Evolutionary conservation across 768 basidiomycete genomes (phyloP), one percentile per base, ranked within the genome.

Genomic region (Phaeotremella skinneri): DNA sequence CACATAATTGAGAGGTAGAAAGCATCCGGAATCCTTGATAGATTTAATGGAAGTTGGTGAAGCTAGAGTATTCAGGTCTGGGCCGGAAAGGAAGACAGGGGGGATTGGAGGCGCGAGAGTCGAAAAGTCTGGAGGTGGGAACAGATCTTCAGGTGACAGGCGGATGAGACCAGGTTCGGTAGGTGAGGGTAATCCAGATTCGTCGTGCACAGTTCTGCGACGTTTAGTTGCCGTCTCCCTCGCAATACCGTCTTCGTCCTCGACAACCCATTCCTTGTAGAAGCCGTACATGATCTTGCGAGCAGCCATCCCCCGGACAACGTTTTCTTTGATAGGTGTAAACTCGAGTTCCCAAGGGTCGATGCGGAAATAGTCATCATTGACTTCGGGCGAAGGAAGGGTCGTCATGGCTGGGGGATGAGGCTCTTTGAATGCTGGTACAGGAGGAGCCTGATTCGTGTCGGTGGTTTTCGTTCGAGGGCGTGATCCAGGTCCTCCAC

Each of bases 51-150:
- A 55, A 0, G 49, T 62, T 11, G 66, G 43, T 7, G 56, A 26
- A n/a, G 55, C 62, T 21, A 68, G 47, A 6, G 58, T 48, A 14
- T 58, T 62, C 16, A 70, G 58, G 37, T 66, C 56, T 4, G 55
- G 21, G 14, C 66, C 63, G 25, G 61, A 56, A 6, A 74, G 50
- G 43, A 59, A 59, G 2, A 66, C 65, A 6, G 73, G 75, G 13
- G 75, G 75, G 11, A 76, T 59, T 13, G 73, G 73, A 7, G 75
- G 69, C 5, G 69, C 75, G 17, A 76, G 64, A 17, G 61, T 61
- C 25, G 49, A 39, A 52, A 64, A 70, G 32, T 72, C 68, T 5
- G 70, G 65, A 7, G 54, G 25, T 37, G 70, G 61, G 20, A 69
- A 69, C 16, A 63, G 26, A 42, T 56, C 52, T 17, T 66, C 66